Evolutionary conservation across 2,329 filamentous ascomycete species (phyloP).

Genomic region (Curvularia sp.): DNA sequence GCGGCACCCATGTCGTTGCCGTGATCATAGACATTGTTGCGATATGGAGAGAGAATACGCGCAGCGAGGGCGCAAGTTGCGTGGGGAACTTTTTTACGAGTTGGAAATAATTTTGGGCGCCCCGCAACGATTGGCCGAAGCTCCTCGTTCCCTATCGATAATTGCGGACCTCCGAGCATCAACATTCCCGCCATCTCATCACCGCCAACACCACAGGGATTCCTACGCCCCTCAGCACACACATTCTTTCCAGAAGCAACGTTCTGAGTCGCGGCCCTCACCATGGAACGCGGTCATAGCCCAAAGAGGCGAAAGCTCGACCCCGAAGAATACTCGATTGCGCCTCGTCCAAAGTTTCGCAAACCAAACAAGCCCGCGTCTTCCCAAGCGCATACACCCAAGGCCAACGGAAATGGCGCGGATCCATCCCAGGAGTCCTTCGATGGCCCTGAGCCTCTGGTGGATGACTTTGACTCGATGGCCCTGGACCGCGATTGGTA

Average conservation of each 20-base stretch:
- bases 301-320: conserved; percentile 74
- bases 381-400: conserved; percentile 48
- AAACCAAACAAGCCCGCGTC: conserved; percentile 48
- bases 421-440: conserved; percentile 64
- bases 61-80: conserved; percentile 20
- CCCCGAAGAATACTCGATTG: conserved; percentile 65
- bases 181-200: conserved; percentile 9
- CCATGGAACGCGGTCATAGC: conserved; percentile 56
- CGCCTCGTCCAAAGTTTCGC: conserved; percentile 57
- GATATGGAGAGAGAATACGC: conserved; percentile 8
- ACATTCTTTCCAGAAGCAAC: background rate
- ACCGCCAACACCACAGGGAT: conserved; percentile 3
- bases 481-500: conserved; percentile 94
- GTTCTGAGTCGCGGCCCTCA: background rate
- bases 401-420: conserved; percentile 39
- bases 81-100: conserved; percentile 23
- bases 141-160: conserved; percentile 31
- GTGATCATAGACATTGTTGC: conserved; percentile 63
- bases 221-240: background rate
- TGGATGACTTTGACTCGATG: conserved; percentile 72
- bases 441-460: conserved; percentile 67
- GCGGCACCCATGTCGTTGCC: conserved; percentile 61
- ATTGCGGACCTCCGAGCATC: conserved; percentile 34
- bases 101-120: conserved; percentile 28
- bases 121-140: conserved; percentile 31